These are phyloP conservation scores for Pyracantha coccinea DNA, from an alignment of 331 rosid species.

Conservation along the genomic window DNA sequence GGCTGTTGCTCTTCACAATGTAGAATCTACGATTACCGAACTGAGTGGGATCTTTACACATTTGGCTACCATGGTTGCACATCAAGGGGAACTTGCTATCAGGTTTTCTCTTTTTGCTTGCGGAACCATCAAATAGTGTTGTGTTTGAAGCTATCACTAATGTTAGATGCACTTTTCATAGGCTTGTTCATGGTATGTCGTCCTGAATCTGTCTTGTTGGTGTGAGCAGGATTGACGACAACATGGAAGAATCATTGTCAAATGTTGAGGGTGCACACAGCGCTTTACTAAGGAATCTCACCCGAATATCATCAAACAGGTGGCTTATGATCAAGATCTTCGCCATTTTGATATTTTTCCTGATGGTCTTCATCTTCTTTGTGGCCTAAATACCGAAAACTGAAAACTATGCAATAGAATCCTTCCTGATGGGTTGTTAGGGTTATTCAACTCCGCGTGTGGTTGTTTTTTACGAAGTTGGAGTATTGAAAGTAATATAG, in stretches of 20 bases:
- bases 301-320: slow-evolving; percentile 74
- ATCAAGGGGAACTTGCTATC: slow-evolving; percentile 97
- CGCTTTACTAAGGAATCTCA: slow-evolving; percentile 79
- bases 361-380: slow-evolving; percentile 65
- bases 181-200: neutral
- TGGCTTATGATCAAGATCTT: slow-evolving; percentile 87
- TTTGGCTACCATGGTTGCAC: slow-evolving; percentile 97
- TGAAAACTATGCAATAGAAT: slow-evolving; percentile 10
- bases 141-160: neutral
- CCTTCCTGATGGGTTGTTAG: slow-evolving; percentile 8
- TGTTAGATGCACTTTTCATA: slow-evolving; percentile 1
- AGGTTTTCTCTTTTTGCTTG: slow-evolving; percentile 39
- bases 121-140: neutral
- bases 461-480: slow-evolving; percentile 3
- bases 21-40: slow-evolving; percentile 92
- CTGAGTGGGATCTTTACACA: slow-evolving; percentile 87
- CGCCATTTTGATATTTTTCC: slow-evolving; percentile 57
- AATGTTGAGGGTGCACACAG: slow-evolving; percentile 91
- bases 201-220: slow-evolving; percentile 18
- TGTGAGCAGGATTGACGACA: slow-evolving; percentile 77
- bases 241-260: slow-evolving; percentile 86
- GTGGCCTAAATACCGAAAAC: slow-evolving; percentile 45
- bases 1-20: slow-evolving; percentile 76
- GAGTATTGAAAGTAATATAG: slow-evolving; percentile 4
- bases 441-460: neutral